Percentiles rank a stretch among this genome's conserved stretches.
phyloP scores from a whole-genome alignment of 2,329 filamentous ascomycete species.

The Parastagonospora nodorum region DNA sequence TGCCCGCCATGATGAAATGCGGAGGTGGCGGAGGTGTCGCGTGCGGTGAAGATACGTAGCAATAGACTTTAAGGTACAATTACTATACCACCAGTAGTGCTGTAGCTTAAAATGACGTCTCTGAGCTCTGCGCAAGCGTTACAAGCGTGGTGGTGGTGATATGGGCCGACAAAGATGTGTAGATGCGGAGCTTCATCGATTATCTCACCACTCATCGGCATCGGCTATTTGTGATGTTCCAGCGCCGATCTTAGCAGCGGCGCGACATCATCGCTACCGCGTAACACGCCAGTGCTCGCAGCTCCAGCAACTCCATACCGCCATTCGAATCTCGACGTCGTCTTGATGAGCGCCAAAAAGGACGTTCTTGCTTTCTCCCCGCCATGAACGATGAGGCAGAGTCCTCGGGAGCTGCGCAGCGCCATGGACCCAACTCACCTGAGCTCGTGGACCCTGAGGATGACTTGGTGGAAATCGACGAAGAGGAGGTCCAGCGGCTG shows the following conservation, averaged over 20 bases:
- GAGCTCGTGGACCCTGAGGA: conserved; percentile 20
- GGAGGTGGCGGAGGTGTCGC: conserved; percentile 31
- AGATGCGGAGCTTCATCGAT: conserved; percentile 34
- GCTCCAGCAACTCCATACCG: conserved; percentile 1
- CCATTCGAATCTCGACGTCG: conserved; percentile 11
- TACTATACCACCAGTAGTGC: not conserved
- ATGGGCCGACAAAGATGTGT: not conserved
- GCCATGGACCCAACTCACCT: conserved; percentile 18
- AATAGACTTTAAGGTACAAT: not conserved
- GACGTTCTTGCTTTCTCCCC: conserved; percentile 18
- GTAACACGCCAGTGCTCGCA: conserved; percentile 14
- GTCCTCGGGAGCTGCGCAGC: conserved; percentile 39
- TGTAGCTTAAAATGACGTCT: not conserved
- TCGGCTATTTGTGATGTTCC: conserved; percentile 39
- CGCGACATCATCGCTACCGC: conserved; percentile 18
- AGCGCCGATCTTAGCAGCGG: conserved; percentile 27
- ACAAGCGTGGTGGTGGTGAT: not conserved
- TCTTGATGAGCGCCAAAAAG: conserved; percentile 33
- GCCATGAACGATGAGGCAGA: conserved; percentile 49
- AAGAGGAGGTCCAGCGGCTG: conserved; percentile 23
- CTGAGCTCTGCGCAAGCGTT: conserved; percentile 5
- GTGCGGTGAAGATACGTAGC: conserved; percentile 3
- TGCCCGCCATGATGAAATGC: conserved; percentile 28
- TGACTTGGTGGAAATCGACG: conserved; percentile 17
- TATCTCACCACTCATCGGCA: conserved; percentile 44